Percentiles rank a stretch among this genome's conserved stretches.
phyloP scores from a whole-genome alignment of 208 protist genomes.

The Herpetomonas muscarum region DNA sequence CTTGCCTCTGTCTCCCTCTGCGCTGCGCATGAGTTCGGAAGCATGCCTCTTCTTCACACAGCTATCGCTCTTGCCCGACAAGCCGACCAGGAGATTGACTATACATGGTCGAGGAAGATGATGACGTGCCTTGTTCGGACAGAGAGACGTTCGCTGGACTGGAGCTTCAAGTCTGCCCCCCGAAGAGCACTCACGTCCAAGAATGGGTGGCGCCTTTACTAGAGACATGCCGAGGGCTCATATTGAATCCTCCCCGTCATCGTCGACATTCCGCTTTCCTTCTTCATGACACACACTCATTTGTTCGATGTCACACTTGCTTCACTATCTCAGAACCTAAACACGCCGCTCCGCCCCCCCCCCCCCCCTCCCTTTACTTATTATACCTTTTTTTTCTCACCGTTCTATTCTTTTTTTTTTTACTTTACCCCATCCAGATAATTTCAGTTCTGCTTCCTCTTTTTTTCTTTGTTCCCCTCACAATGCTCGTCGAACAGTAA shows the following conservation, averaged over 20 bases:
- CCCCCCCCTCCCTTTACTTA: conserved; percentile 2
- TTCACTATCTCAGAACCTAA: too few relatives aligned
- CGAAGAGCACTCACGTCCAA: too few relatives aligned
- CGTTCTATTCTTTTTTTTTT: background rate
- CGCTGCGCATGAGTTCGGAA: conserved; percentile 32
- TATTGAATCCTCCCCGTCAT: too few relatives aligned
- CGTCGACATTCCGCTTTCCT: background rate
- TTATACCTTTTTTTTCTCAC: conserved; percentile 2
- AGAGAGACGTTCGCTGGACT: conserved; percentile 24
- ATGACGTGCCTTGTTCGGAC: background rate
- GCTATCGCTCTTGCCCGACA: conserved; percentile 10
- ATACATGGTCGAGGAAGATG: conserved; percentile 14
- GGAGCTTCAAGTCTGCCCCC: conserved; percentile 20
- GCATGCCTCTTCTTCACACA: conserved; percentile 13
- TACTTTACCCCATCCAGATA: background rate
- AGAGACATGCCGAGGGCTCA: too few relatives aligned
- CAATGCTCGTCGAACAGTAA: too few relatives aligned
- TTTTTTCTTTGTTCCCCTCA: too few relatives aligned
- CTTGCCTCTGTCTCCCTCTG: conserved; percentile 11
- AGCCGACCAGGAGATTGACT: conserved; percentile 8
- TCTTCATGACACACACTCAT: background rate
- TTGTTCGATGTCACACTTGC: too few relatives aligned
- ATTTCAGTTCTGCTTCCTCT: too few relatives aligned
- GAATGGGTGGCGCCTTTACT: too few relatives aligned
- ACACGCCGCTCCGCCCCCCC: background rate